Base-by-base conservation (phyloP, 1,284 basidiomycete genomes). In the Chalciporus piperatoides region DNA sequence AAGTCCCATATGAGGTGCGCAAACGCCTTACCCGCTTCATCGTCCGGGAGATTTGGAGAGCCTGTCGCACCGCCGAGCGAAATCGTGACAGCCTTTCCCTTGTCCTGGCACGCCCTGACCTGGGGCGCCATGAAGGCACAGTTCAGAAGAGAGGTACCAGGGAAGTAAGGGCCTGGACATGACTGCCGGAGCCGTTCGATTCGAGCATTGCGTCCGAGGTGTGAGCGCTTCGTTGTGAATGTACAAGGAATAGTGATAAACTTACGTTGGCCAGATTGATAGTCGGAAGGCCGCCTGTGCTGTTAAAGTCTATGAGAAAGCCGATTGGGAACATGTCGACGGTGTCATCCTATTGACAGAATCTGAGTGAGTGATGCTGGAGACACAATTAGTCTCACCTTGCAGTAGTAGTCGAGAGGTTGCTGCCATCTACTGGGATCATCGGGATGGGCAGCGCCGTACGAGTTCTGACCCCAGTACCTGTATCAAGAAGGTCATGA, bases 181-280 rank as follows among this genome's bases (percentile, higher is more conserved):
- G n/a, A 25, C 27, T 30, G 8, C 41, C 9, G 41, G 51, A 25
- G 9, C n/a, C n/a, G 19, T 2, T 19, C 12, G 21, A 23, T 23
- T 23, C 21, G 21, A 23, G 21, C 21, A 23, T 23, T 23, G 3
- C 21, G 3, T 23, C 21, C 21, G 21, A 23, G 21, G 21, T 19
- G 28, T 11, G 10, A 28, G 12, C 28, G 11, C 10, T 28, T 28
- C 10, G 28, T 11, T 28, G 28, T 2, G 28, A 11, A 28, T 28
- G 12, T 12, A 28, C 28, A 28, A 28, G 4, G 10, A 3, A 19
- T 19, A 2, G 12, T 28, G 28, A 10, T 12, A 10, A 24, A 57
- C 72, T 55, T 48, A 80, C 82, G 59, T 83, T 85, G 15, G 81
- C 73, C 36, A 86, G 67, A 63, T 86, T 73, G 51, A 86, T 70